Conservation (phyloP, 495 filamentous ascomycete species). For the Aspergillus sparsus region DNA sequence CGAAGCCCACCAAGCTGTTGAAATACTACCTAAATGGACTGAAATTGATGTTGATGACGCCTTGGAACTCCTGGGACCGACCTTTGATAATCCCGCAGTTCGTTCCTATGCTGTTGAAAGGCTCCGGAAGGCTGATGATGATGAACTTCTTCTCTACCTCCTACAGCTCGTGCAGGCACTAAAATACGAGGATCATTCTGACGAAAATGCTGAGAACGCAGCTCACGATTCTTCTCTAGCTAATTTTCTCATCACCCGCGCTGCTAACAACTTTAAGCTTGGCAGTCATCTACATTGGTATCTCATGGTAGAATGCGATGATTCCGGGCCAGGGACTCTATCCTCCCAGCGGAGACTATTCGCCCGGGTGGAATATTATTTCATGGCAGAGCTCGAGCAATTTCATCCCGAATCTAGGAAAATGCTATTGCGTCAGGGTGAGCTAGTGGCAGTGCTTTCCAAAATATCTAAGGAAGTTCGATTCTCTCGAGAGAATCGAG, state of each 20-base stretch:
- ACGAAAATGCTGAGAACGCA: constrained; percentile 59
- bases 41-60: constrained; percentile 98
- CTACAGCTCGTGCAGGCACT: constrained; percentile 94
- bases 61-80: constrained; percentile 88
- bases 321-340: constrained; percentile 69
- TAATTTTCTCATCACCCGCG: constrained; percentile 82
- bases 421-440: constrained; percentile 81
- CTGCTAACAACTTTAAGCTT: constrained; percentile 80
- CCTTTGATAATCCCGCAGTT: constrained; percentile 83
- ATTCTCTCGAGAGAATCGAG: constrained; percentile 71
- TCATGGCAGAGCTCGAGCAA: constrained; percentile 78
- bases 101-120: constrained; percentile 92
- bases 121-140: constrained; percentile 86
- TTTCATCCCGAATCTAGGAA: constrained; percentile 65
- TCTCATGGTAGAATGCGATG: constrained; percentile 94
- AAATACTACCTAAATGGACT: constrained; percentile 90
- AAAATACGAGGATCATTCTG: constrained; percentile 81
- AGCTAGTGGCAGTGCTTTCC: constrained; percentile 81
- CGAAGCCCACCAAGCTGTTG: constrained; percentile 85
- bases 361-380: constrained; percentile 88
- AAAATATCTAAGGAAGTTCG: constrained; percentile 91
- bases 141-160: constrained; percentile 89
- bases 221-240: constrained; percentile 85
- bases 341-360: constrained; percentile 79
- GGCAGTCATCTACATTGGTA: constrained; percentile 99